Conservation (phyloP, 2,329 filamentous ascomycete genomes). For the Cryphonectria japonica region DNA sequence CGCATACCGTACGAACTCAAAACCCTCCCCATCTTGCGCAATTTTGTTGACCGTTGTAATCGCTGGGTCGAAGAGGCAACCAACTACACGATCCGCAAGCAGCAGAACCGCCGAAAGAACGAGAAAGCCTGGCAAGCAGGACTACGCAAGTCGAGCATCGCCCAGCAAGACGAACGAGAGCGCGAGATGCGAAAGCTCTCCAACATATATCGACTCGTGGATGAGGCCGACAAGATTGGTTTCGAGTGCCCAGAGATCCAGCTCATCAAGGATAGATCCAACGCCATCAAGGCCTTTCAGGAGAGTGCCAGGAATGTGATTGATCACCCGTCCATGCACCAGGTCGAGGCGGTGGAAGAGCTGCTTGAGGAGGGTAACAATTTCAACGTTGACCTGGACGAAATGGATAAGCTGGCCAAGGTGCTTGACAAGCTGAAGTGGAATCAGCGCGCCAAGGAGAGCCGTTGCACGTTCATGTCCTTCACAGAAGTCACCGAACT, state of each 20-base stretch:
- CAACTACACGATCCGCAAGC: conserved; percentile 94
- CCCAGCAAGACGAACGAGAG: conserved; percentile 74
- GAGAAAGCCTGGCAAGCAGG: conserved; percentile 83
- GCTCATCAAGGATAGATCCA: conserved; percentile 81
- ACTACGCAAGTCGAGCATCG: conserved; percentile 66
- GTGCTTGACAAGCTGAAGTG: conserved; percentile 86
- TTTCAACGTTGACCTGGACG: conserved; percentile 90
- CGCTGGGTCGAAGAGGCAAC: conserved; percentile 98
- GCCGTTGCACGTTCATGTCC: conserved; percentile 67
- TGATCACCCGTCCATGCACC: conserved; percentile 62
- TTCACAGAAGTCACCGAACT: conserved; percentile 79
- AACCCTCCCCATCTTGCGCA: conserved; percentile 78
- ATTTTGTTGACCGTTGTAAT: conserved; percentile 94
- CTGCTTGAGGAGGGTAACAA: conserved; percentile 85
- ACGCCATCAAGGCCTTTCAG: conserved; percentile 84
- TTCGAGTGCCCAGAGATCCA: conserved; percentile 93
- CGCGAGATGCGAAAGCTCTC: conserved; percentile 85
- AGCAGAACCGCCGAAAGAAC: conserved; percentile 94
- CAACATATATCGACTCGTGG: conserved; percentile 83
- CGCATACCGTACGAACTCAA: conserved; percentile 90
- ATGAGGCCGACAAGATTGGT: conserved; percentile 81
- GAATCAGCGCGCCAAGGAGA: conserved; percentile 75
- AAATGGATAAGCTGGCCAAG: conserved; percentile 80
- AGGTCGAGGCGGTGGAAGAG: conserved; percentile 80
- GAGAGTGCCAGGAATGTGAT: conserved; percentile 73